Evolutionary conservation across 257 asterid species (phyloP).

Genomic region (Rauvolfia tetraphylla): DNA sequence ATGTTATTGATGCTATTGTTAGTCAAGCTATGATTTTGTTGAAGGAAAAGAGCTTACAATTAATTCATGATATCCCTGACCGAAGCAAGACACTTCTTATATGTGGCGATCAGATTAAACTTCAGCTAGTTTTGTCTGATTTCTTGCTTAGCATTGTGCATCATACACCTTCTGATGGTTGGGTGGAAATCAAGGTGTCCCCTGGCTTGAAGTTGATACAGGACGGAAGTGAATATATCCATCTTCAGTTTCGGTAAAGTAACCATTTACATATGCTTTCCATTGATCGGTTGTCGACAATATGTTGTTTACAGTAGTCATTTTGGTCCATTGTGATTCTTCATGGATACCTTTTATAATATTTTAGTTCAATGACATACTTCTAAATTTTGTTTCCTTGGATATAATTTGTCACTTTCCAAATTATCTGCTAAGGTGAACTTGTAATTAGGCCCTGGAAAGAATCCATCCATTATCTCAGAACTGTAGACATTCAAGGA

Average conservation of each 20-base stretch:
- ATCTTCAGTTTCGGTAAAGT: constrained; percentile 56
- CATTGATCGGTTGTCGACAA: neutral
- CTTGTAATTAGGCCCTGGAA: neutral
- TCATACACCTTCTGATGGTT: constrained; percentile 49
- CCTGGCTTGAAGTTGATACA: constrained; percentile 36
- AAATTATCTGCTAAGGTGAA: neutral
- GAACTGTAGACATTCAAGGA: too few relatives aligned
- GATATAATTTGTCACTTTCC: neutral
- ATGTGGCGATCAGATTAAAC: constrained; percentile 57
- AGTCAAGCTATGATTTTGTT: constrained; percentile 64
- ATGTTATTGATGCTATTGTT: constrained; percentile 49
- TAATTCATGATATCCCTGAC: constrained; percentile 48
- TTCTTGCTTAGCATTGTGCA: constrained; percentile 49
- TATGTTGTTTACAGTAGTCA: neutral
- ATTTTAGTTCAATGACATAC: too few relatives aligned
- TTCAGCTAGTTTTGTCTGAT: constrained; percentile 56
- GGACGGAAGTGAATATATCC: constrained; percentile 48
- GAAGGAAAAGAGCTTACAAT: constrained; percentile 42
- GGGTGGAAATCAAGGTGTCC: constrained; percentile 63
- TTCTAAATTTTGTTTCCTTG: too few relatives aligned
- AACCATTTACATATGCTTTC: neutral
- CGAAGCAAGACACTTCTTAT: constrained; percentile 37
- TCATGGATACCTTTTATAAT: neutral
- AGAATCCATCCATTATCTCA: neutral
- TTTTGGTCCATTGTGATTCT: neutral